Evolutionary conservation across 148 eudicot species (phyloP), one percentile per base, ranked within the genome.

Genomic region (Polygonum aviculare): DNA sequence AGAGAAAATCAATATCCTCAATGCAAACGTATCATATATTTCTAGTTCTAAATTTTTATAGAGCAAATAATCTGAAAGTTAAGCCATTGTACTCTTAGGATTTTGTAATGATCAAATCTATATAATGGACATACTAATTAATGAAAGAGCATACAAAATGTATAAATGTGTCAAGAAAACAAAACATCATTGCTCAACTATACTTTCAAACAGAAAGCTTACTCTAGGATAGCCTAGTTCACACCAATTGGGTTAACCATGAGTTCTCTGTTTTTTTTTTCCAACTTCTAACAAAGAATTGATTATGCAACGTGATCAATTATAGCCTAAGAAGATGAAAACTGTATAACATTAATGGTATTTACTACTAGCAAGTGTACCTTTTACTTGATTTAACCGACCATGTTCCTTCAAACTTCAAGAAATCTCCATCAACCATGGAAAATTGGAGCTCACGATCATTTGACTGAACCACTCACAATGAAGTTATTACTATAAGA

Each of bases 371-470:
- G 40, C 72, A 18, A 22, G 63, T 21, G 31, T 82, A 92, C 98
- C 96, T 88, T 82, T 78, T 84, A 70, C 79, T 82, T 36, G 87
- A 85, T 81, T 87, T 90, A 57, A 95, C 81, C 6, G 86, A 82
- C 98, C 98, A 95, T 79, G 89, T 95, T 63, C 98, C 98, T 88
- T 95, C 98, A 85, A 95, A 95, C 83, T 95, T 95, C 91, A 92
- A 92, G 82, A 95, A 95, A 83, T 95, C 98, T 52, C 97, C 97
- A 84, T 92, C 97, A 78, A 90, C 98, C 98, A 95, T 92, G 72
- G 88, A 90, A 79, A 95, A 95, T 48, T 77, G 92, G 69, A 95
- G 94, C 71, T 95, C 97, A 71, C 94, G 92, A 39, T 86, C 91
- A 80, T 85, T 80, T 49, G 85, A 79, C 98, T 95, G 84, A 86